Conservation (phyloP, 768 basidiomycete genomes). For the Lactarius sp. region DNA sequence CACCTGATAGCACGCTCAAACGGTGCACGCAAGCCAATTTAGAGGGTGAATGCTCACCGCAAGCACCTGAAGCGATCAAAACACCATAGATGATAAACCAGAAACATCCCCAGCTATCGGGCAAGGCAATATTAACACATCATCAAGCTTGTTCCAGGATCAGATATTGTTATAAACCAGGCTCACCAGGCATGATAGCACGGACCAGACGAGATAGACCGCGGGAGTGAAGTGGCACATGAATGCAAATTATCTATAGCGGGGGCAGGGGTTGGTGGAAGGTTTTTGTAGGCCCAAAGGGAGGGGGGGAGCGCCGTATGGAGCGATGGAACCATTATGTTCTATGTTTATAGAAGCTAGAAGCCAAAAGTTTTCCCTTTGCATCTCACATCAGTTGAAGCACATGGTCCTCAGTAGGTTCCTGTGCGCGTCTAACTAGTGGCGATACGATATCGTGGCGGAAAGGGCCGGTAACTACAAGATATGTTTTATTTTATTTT, state of each 20-base stretch:
- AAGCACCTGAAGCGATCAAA: conserved; percentile 77
- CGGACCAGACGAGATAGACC: conserved; percentile 54
- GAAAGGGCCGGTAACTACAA: background rate
- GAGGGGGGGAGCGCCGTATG: background rate
- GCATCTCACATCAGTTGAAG: conserved; percentile 2
- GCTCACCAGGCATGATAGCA: conserved; percentile 49
- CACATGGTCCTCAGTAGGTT: conserved; percentile 13
- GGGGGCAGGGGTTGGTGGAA: background rate
- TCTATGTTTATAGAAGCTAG: background rate
- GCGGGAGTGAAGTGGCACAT: conserved; percentile 16
- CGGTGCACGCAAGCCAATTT: background rate
- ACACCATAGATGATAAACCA: conserved; percentile 72
- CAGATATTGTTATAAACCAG: background rate
- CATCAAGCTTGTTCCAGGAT: background rate
- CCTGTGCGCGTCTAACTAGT: background rate
- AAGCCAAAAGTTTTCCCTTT: too few relatives aligned
- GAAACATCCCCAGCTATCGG: conserved; percentile 52
- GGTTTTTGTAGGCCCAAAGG: too few relatives aligned
- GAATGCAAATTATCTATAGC: background rate
- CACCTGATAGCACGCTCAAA: conserved; percentile 42
- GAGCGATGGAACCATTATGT: background rate
- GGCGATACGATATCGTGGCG: too few relatives aligned
- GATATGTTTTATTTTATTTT: too few relatives aligned
- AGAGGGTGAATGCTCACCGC: conserved; percentile 38
- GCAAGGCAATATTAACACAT: background rate